Evolutionary conservation across 805 yeast genomes (phyloP).

Genomic region (Metschnikowia rubicola): DNA sequence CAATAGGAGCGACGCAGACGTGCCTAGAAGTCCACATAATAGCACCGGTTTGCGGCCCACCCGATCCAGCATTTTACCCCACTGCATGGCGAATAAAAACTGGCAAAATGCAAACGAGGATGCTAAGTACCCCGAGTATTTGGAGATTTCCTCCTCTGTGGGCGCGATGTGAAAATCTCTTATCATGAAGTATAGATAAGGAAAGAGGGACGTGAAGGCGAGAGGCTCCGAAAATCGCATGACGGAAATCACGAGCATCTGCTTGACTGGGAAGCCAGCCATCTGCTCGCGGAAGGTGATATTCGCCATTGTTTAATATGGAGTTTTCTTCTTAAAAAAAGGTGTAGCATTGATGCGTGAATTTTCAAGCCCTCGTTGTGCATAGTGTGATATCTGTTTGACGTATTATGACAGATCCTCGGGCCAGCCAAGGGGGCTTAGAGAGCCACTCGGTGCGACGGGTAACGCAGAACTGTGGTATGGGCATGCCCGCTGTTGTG

Average conservation of each 20-base stretch:
- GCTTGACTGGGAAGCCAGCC: slow-evolving; percentile 55
- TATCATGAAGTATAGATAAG: slow-evolving; percentile 63
- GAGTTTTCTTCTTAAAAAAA: too few relatives aligned
- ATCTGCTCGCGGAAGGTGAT: slow-evolving; percentile 45
- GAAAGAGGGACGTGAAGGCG: slow-evolving; percentile 61
- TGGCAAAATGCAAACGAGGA: slow-evolving; percentile 61
- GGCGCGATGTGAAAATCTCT: slow-evolving; percentile 49
- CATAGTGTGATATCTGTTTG: background rate
- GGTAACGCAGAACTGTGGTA: too few relatives aligned
- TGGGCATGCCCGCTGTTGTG: too few relatives aligned
- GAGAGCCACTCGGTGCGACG: too few relatives aligned
- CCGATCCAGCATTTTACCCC: slow-evolving; percentile 56
- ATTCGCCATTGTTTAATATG: background rate
- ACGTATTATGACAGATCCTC: background rate
- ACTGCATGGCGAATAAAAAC: slow-evolving; percentile 52
- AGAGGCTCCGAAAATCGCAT: slow-evolving; percentile 61
- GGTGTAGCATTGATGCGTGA: background rate
- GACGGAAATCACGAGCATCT: slow-evolving; percentile 35
- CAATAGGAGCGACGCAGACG: slow-evolving; percentile 43
- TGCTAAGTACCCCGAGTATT: slow-evolving; percentile 59
- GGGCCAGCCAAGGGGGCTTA: too few relatives aligned
- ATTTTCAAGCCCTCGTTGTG: background rate
- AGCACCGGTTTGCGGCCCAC: slow-evolving; percentile 57
- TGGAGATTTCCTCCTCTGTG: slow-evolving; percentile 50
- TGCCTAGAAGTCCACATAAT: slow-evolving; percentile 50